A percentile compares a stretch with the other conserved stretches of the same genome.
Evolutionary conservation across 768 basidiomycete species (phyloP).

Genomic region (Pisolithus microcarpus): DNA sequence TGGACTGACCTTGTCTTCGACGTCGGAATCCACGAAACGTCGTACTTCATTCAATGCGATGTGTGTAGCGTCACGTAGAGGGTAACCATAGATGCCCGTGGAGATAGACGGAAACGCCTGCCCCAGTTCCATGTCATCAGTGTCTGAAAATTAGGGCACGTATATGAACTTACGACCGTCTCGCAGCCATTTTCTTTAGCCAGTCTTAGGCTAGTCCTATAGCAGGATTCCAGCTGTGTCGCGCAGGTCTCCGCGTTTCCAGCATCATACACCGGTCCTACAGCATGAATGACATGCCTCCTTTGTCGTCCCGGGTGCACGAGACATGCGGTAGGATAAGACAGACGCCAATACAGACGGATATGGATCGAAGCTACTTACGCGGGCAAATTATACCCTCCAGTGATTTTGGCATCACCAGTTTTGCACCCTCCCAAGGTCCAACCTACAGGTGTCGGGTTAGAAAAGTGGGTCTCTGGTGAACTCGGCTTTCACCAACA

Average conservation of each 20-base stretch:
- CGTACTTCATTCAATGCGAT: conserved; percentile 59
- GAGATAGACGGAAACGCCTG: conserved; percentile 81
- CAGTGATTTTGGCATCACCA: conserved; percentile 74
- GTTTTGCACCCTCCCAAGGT: conserved; percentile 60
- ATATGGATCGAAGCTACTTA: conserved; percentile 31
- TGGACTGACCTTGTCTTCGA: conserved; percentile 36
- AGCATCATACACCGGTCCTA: conserved; percentile 59
- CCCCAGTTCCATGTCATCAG: neutral
- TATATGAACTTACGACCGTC: conserved; percentile 46
- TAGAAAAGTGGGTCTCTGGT: conserved; percentile 1
- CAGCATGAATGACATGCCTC: conserved; percentile 70
- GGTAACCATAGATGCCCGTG: conserved; percentile 75
- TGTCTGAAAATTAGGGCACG: neutral
- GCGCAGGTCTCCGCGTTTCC: conserved; percentile 38
- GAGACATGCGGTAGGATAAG: neutral
- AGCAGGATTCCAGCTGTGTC: conserved; percentile 58
- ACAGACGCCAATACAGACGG: neutral
- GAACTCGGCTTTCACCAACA: conserved; percentile 37
- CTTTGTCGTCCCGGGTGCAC: conserved; percentile 28
- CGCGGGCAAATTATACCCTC: conserved; percentile 72
- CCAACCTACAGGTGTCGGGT: conserved; percentile 38
- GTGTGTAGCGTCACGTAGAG: conserved; percentile 62
- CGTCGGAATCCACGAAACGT: conserved; percentile 47
- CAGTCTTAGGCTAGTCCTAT: conserved; percentile 53
- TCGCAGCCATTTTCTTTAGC: conserved; percentile 53